Percentiles rank a stretch among this genome's conserved stretches.
These are phyloP conservation scores for Crepidotus variabilis DNA, from an alignment of 768 basidiomycete species.

Conservation along the genomic window DNA sequence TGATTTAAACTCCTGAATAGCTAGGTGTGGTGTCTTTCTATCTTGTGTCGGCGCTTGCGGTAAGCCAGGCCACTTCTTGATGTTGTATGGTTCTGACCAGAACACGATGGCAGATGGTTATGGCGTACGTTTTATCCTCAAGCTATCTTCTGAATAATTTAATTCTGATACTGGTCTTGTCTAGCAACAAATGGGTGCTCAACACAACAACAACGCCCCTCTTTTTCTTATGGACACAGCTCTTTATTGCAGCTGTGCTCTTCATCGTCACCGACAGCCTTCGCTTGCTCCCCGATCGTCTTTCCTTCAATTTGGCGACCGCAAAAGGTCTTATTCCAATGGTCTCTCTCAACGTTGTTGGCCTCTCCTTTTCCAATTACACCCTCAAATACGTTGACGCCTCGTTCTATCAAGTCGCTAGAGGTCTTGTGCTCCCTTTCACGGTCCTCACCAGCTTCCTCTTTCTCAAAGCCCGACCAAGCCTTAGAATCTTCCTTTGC, in stretches of 20 bases:
- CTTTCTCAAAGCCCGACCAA: conserved; percentile 73
- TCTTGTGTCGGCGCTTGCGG: neutral
- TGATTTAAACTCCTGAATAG: neutral
- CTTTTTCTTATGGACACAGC: conserved; percentile 83
- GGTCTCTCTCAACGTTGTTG: conserved; percentile 74
- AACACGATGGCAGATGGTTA: neutral
- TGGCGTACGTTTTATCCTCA: neutral
- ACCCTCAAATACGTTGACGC: conserved; percentile 93
- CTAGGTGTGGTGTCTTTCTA: neutral
- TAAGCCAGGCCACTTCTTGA: neutral
- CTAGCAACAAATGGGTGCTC: conserved; percentile 83
- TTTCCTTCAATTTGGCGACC: conserved; percentile 59
- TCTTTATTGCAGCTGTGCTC: conserved; percentile 74
- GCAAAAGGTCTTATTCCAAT: conserved; percentile 75
- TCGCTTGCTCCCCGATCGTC: conserved; percentile 63
- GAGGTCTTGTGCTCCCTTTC: conserved; percentile 90
- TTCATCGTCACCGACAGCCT: conserved; percentile 61
- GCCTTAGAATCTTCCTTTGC: conserved; percentile 66
- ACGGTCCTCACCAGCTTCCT: conserved; percentile 86
- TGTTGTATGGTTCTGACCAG: neutral
- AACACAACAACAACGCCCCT: conserved; percentile 70
- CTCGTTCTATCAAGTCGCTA: conserved; percentile 93
- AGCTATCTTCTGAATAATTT: no score
- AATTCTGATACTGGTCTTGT: neutral
- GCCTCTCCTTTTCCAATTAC: conserved; percentile 87